These are phyloP conservation scores for Ceriops tagal DNA, from an alignment of 345 rosid species.

Conservation along the genomic window DNA sequence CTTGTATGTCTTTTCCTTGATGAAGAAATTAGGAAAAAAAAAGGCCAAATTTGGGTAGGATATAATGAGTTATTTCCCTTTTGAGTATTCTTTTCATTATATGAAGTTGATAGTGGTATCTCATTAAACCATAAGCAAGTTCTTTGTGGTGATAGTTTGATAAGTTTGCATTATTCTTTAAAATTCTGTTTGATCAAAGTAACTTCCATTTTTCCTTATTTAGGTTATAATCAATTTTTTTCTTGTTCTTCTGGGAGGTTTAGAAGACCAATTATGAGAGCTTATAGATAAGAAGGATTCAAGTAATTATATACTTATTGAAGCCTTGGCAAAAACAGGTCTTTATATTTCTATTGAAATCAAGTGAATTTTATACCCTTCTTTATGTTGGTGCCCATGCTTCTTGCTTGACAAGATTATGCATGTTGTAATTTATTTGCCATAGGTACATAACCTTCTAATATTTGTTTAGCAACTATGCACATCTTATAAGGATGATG, in stretches of 20 bases:
- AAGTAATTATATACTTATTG: slow-evolving; percentile 44
- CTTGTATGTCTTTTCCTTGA: neutral
- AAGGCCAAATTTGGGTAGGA: neutral
- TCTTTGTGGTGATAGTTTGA: no score
- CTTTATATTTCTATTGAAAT: slow-evolving; percentile 55
- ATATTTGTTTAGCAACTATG: no score
- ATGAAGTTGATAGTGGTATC: neutral
- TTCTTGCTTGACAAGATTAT: neutral
- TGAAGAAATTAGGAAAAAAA: neutral
- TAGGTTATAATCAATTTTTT: slow-evolving; percentile 61
- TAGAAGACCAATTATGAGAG: slow-evolving; percentile 48
- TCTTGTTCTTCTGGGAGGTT: slow-evolving; percentile 73
- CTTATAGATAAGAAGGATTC: slow-evolving; percentile 48
- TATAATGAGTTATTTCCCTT: neutral
- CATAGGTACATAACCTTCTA: neutral
- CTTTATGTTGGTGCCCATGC: neutral
- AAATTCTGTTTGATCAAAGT: neutral
- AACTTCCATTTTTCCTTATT: slow-evolving; percentile 9
- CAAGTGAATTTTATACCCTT: slow-evolving; percentile 40
- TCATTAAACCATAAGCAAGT: neutral
- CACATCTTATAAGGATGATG: no score
- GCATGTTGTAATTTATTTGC: neutral
- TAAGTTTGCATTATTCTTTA: slow-evolving; percentile 2
- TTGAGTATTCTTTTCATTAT: neutral
- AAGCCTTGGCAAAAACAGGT: slow-evolving; percentile 65